A percentile compares a stretch with the other conserved stretches of the same genome.
Conservation (phyloP, 2,329 filamentous ascomycete genomes). For the Lachnum nothofagi region DNA sequence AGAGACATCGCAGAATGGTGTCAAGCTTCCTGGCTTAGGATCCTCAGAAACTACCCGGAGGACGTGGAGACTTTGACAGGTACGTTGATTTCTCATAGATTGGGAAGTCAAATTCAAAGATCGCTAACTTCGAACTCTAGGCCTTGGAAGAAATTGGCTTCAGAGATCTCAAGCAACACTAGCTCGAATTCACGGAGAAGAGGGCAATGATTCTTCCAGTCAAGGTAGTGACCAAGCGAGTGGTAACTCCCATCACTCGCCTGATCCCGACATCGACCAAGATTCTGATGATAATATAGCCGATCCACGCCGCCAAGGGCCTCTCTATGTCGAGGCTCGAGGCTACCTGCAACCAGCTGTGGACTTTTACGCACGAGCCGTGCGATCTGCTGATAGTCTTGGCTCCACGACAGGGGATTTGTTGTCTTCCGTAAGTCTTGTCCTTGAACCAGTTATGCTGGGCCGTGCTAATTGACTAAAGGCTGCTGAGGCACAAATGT, state of each 20-base stretch:
- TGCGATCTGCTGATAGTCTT: slow-evolving; percentile 39
- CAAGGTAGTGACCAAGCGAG: slow-evolving; percentile 21
- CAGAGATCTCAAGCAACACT: slow-evolving; percentile 45
- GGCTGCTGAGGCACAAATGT: slow-evolving; percentile 50
- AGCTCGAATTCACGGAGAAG: slow-evolving; percentile 43
- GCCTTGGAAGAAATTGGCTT: slow-evolving; percentile 47
- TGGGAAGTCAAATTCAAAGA: not conserved
- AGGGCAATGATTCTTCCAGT: slow-evolving; percentile 32
- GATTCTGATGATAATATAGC: slow-evolving; percentile 24
- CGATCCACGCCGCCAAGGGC: slow-evolving; percentile 32
- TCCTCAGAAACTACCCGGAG: slow-evolving; percentile 41
- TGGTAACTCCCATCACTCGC: slow-evolving; percentile 8
- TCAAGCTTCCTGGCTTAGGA: slow-evolving; percentile 41
- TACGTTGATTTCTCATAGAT: slow-evolving; percentile 24
- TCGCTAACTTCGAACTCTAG: slow-evolving; percentile 28
- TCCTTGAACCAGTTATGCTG: not conserved
- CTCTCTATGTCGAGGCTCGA: slow-evolving; percentile 48
- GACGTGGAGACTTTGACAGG: slow-evolving; percentile 40
- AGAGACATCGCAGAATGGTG: slow-evolving; percentile 46
- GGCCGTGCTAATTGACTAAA: slow-evolving; percentile 21
- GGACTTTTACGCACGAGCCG: slow-evolving; percentile 46
- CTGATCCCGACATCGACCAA: slow-evolving; percentile 13
- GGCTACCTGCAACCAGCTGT: slow-evolving; percentile 46
- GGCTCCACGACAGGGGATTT: slow-evolving; percentile 38
- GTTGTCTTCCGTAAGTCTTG: slow-evolving; percentile 38